Percentiles rank a stretch among this genome's conserved stretches.
These are phyloP conservation scores for Acidomyces sp. DNA, from an alignment of 495 filamentous ascomycete species.

Conservation along the genomic window DNA sequence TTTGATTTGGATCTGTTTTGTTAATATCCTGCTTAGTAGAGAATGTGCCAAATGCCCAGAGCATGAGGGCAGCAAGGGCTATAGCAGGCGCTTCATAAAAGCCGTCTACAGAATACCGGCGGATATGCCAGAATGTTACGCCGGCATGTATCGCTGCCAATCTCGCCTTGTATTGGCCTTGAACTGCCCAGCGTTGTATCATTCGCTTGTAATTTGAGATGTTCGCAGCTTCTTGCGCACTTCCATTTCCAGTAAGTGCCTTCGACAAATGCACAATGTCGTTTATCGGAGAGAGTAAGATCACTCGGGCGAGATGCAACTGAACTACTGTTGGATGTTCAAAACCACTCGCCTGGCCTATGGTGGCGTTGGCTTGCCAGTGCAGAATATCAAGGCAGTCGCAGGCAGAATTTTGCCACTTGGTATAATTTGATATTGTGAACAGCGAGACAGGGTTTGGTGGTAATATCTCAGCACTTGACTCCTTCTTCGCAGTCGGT, in stretches of 20 bases:
- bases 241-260: too few relatives aligned
- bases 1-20: too few relatives aligned
- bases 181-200: slow-evolving; percentile 37
- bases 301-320: slow-evolving; percentile 37
- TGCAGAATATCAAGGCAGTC: slow-evolving; percentile 44
- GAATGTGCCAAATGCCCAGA: slow-evolving; percentile 40
- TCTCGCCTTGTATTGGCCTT: slow-evolving; percentile 43
- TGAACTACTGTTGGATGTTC: slow-evolving; percentile 41
- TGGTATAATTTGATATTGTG: slow-evolving; percentile 36
- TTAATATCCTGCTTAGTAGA: too few relatives aligned
- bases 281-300: slow-evolving; percentile 25
- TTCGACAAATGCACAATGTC: slow-evolving; percentile 22
- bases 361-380: slow-evolving; percentile 39
- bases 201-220: neutral
- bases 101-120: slow-evolving; percentile 34
- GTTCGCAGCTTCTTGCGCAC: too few relatives aligned
- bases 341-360: slow-evolving; percentile 34
- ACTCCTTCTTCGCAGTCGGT: slow-evolving; percentile 30
- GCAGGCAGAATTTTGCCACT: slow-evolving; percentile 44
- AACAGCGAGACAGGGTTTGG: slow-evolving; percentile 40
- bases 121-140: slow-evolving; percentile 37
- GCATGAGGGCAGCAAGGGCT: slow-evolving; percentile 36
- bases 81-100: slow-evolving; percentile 40
- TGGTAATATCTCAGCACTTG: slow-evolving; percentile 16
- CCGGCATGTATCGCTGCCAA: slow-evolving; percentile 44